Base-by-base conservation (phyloP, 148 eudicot species). In the Camellia granthamiana region DNA sequence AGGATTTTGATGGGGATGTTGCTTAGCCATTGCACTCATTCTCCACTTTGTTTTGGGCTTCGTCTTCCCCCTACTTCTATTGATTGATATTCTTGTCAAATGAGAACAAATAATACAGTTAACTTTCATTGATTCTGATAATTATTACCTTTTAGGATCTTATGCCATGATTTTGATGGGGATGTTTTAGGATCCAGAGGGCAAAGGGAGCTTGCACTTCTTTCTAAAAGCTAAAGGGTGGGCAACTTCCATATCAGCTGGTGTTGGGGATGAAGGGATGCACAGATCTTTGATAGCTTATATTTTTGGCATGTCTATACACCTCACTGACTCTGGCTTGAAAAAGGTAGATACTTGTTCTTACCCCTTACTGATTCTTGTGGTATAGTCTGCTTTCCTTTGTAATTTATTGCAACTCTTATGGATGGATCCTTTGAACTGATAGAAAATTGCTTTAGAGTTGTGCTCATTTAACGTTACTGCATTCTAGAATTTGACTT, bases 181-280 rank as follows among this genome's bases (percentile, higher is more conserved):
- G 16, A 13, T 7, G 64, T 83, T 78, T 72, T 83, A 30, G 30
- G 30, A 30, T 81, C 78, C 91, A 96, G 99, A 96, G 98, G 97
- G 97, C 81, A 90, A 86, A 76, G 99, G 97, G 79, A 96, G 99
- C 86, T 85, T 96, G 89, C 95, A 77, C 86, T 91, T 83, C 82
- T 90, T 96, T 81, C 87, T 96, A 42, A 93, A 92, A 89, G 92
- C 86, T 79, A 92, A 86, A 86, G 99, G 99, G 78, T 96, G 97
- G 97, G 84, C 82, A 75, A 93, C 97, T 77, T 92, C 99, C 56
- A 91, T 93, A 86, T 90, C 97, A 75, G 98, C 99, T 89, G 99
- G 98, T 77, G 95, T 96, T 78, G 92, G 97, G 42, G 99, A 93
- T 74, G 99, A 96, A 74, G 99, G 99, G 69, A 81, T 93, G 91